Base-by-base conservation (phyloP, 2,329 filamentous ascomycete species). In the Exophiala sp. region DNA sequence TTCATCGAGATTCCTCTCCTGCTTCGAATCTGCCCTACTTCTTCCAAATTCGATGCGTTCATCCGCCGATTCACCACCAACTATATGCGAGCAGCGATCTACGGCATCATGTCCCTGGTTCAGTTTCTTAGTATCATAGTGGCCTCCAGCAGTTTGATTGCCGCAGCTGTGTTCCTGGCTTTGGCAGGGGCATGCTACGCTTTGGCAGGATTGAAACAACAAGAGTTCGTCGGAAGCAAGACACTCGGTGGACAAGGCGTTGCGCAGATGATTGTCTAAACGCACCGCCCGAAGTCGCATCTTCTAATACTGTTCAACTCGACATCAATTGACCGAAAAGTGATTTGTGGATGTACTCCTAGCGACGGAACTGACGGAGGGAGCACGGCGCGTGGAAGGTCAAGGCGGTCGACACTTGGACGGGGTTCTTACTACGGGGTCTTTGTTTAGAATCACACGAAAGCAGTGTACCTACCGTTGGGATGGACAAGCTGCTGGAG, bases 11-110 rank as follows among this genome's bases (percentile, higher is more conserved):
- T 99, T 14, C 94, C 94, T 24, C 86, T 97, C 55, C 88, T 99
- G 54, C 86, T 99, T 58, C 89, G 94, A 74, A 96, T 99, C 76
- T 99, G 94, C 78, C 94, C 94, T 54, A 99, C 94, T 5, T 97
- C 92, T 11, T 74, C 86, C 61, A 85, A 82, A 62, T 99, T 99
- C 75, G 94, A 99, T 72, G 78, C 76, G 62, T 86, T 91, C 70
- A 92, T 99, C 72, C 91, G 92, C 73, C 86, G 83, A 67, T 89
- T 99, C 78, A 90, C 90, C 60, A 95, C 91, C 55, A 97, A 96
- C 78, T 97, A 91, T 78, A 95, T 94, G 86, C 51, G 94, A 73
- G 92, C 92, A 16, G 87, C 78, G 54, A 87, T 95, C 69, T 99
- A 99, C 74, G 74, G 75, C 54, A 75, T 83, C 69, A 92, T 97